phyloP scores from a whole-genome alignment of 768 basidiomycete genomes.

The Nevesoporus exiguus region DNA sequence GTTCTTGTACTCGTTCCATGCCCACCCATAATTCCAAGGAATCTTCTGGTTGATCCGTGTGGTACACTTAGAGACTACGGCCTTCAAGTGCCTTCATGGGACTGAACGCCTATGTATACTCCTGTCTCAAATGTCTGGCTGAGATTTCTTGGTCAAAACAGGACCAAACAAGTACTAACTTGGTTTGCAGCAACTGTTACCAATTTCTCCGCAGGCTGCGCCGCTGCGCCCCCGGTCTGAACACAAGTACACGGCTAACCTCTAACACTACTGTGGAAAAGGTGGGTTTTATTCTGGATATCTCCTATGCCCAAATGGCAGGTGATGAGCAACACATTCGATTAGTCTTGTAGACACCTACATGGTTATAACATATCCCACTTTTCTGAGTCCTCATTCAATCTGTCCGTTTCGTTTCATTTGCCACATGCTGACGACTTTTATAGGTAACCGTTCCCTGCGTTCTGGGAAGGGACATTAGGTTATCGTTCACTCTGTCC shows the following conservation, averaged over 20 bases:
- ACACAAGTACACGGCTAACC: background rate
- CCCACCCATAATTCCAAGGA: slow-evolving; percentile 8
- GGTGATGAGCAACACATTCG: slow-evolving; percentile 64
- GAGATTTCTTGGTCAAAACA: slow-evolving; percentile 1
- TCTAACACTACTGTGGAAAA: background rate
- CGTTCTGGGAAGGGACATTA: background rate
- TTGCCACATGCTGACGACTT: slow-evolving; percentile 8
- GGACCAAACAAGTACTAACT: slow-evolving; percentile 9
- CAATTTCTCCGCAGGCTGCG: background rate
- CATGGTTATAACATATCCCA: slow-evolving; percentile 58
- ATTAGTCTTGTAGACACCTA: slow-evolving; percentile 92
- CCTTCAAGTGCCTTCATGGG: background rate
- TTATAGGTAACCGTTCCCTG: slow-evolving; percentile 4
- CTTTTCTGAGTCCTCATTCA: slow-evolving; percentile 19
- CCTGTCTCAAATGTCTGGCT: background rate
- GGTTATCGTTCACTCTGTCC: background rate
- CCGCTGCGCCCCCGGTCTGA: background rate
- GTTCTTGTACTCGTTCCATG: slow-evolving; percentile 22
- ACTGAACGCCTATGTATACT: background rate
- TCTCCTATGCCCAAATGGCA: background rate
- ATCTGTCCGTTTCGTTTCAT: background rate
- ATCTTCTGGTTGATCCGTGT: background rate
- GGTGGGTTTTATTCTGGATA: slow-evolving; percentile 9
- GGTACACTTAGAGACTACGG: background rate
- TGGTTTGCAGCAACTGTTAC: background rate